Base-by-base conservation (phyloP, 805 yeast species). In the Kuraishia capsulata region DNA sequence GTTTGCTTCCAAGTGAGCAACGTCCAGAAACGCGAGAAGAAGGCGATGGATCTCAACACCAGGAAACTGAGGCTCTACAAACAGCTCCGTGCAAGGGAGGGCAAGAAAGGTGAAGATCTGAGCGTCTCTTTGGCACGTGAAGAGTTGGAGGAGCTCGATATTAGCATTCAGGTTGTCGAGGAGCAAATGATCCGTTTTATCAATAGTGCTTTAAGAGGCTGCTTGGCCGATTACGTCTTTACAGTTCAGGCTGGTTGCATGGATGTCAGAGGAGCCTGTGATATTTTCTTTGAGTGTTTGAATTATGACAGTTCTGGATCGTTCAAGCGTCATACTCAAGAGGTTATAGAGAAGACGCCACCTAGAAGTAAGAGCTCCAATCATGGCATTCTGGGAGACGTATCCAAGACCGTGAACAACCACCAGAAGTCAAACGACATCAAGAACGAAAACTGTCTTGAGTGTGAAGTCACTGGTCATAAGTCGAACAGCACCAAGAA, bases 121-220 rank as follows among this genome's bases (percentile, higher is more conserved):
- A 54, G 53, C 5, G 63, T 74, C 1, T 53, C 65, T 13, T 50
- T 73, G 16, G 53, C 70, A 1, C 61, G 59, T 40, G 84, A 77
- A 47, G 61, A 64, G 38, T 50, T 76, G 25, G 82, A 76, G 49
- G 76, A 71, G 44, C 55, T 68, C 39, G 62, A 64, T 32, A 64
- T 68, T 42, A 66, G 73, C 28, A 59, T 72, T n/a, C 73, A 65
- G 39, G 70, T 76, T 18, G 71, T 73, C 5, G 71, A 71, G 42
- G 69, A 63, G 23, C 82, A 77, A 48, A 61, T 67, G 35, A 56
- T 62, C 6, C 61, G 74, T 34, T 61, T 76, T 0, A 67, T 77
- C 18, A 61, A 63, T 33, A 61, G 53, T 20, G 64, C 66, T 10
- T 58, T 77, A 43, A 67, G 62, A 41, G 66, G 64, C 14, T 55